Base-by-base conservation (phyloP, 345 rosid genomes). In the Gossypium arboreum region DNA sequence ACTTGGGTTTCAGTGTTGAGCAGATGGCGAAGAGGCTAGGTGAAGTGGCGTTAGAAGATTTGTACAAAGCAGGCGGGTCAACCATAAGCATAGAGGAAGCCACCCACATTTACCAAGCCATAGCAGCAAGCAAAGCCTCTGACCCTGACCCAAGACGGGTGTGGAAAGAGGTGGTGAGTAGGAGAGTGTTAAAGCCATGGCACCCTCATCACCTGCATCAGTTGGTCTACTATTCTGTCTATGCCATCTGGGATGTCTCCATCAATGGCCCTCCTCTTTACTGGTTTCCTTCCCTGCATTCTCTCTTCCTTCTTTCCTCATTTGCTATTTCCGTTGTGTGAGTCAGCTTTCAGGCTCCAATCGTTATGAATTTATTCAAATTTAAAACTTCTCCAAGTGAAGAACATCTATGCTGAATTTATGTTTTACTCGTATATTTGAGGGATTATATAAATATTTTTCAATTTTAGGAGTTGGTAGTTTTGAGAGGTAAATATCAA, bases 201-300 rank as follows among this genome's bases (percentile, higher is more conserved):
- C 85, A 88, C 74, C 92, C 97, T 2, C 92, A 92, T 79, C 44
- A 72, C 54, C 75, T 94, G 56, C 97, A 92, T 64, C 97, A 91
- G 68, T 86, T 92, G 71, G 41, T 94, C 20, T 94, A 88, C 79
- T 84, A 92, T 83, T 82, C 89, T 80, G 86, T 86, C 18, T 94
- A 90, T 78, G 77, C 84, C 15, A 71, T 79, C 17, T 92, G 97
- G 98, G 94, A 94, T 74, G 74, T 79, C 54, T 84, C 92, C 64
- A 2, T 51, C 72, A 78, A 79, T 57, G 98, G 97, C 29, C 97
- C 91, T 75, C 91, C 97, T 81, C 93, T 78, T 79, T 94, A 87
- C 74, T 90, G 92, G 89, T 90, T 92, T 80, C 98, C 98, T 83
- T 87, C 97, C 70, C 75, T 64, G 98, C 92, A 84, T 78, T 60